Percentiles rank a stretch among this genome's conserved stretches.
Evolutionary conservation across 2,329 filamentous ascomycete species (phyloP).

Genomic region (Metarhizium brunneum): DNA sequence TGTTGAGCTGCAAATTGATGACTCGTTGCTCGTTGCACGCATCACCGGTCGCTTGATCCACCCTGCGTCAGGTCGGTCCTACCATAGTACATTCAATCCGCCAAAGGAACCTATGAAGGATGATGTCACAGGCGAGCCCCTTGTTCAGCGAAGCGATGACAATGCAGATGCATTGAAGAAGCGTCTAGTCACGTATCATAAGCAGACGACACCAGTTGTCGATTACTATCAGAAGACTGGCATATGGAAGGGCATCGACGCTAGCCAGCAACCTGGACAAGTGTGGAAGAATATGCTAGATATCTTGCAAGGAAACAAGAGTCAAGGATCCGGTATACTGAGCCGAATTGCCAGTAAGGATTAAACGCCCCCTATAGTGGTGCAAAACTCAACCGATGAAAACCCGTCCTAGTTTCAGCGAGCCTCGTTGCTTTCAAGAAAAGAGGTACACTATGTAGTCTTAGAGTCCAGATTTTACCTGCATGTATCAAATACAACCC

Average conservation of each 20-base stretch:
- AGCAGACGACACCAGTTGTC: conserved; percentile 86
- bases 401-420: not conserved
- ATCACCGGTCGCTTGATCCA: conserved; percentile 96
- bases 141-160: conserved; percentile 94
- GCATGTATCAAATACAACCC: conserved; percentile 8
- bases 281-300: conserved; percentile 90
- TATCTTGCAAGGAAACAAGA: conserved; percentile 58
- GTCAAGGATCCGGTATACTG: conserved; percentile 30
- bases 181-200: conserved; percentile 86
- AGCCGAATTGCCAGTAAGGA: conserved; percentile 23
- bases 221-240: conserved; percentile 95
- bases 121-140: conserved; percentile 90
- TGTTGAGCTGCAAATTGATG: conserved; percentile 94
- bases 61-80: conserved; percentile 89
- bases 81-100: conserved; percentile 98
- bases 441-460: conserved; percentile 3
- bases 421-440: not conserved
- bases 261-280: conserved; percentile 87
- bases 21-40: conserved; percentile 82
- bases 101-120: conserved; percentile 92
- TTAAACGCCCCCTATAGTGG: conserved; percentile 8
- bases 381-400: not conserved
- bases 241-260: conserved; percentile 94
- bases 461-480: conserved; percentile 5
- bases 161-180: conserved; percentile 95